Percentiles rank a stretch among this genome's conserved stretches.
Conservation (phyloP, 2,329 filamentous ascomycete species). For the Delphinella strobiligena region DNA sequence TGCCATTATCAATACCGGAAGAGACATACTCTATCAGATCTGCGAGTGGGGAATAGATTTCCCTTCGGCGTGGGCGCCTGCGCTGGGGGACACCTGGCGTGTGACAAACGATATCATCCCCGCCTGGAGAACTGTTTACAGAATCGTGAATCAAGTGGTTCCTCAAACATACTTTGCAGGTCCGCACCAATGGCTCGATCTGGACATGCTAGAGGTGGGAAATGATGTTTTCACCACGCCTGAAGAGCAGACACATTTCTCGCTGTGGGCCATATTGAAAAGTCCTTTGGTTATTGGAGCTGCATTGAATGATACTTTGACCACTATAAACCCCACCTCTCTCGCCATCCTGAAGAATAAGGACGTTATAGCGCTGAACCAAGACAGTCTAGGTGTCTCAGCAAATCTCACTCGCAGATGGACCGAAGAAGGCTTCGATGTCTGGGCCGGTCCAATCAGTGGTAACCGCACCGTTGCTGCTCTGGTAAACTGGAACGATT, state of each 20-base stretch:
- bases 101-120: constrained; percentile 38
- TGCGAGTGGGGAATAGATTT: constrained; percentile 11
- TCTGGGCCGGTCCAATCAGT: constrained; percentile 39
- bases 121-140: constrained; percentile 39
- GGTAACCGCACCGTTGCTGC: constrained; percentile 32
- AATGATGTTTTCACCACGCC: constrained; percentile 32
- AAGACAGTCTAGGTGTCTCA: constrained; percentile 9
- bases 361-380: constrained; percentile 6
- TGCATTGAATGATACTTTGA: constrained; percentile 24
- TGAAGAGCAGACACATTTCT: constrained; percentile 42
- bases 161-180: constrained; percentile 34
- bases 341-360: constrained; percentile 25
- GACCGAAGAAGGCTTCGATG: constrained; percentile 38
- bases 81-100: constrained; percentile 34
- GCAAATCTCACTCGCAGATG: constrained; percentile 24
- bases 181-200: constrained; percentile 37
- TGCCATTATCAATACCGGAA: constrained; percentile 33
- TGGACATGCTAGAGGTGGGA: constrained; percentile 43
- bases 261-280: constrained; percentile 41
- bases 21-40: constrained; percentile 33
- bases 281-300: constrained; percentile 39
- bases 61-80: constrained; percentile 38
- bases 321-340: constrained; percentile 27
- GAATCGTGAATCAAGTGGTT: constrained; percentile 40
- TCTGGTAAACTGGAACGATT: constrained; percentile 39